Percentiles rank a stretch among this genome's conserved stretches.
phyloP scores from a whole-genome alignment of 352 stramenopile genomes.

The Aphanomyces invadans region DNA sequence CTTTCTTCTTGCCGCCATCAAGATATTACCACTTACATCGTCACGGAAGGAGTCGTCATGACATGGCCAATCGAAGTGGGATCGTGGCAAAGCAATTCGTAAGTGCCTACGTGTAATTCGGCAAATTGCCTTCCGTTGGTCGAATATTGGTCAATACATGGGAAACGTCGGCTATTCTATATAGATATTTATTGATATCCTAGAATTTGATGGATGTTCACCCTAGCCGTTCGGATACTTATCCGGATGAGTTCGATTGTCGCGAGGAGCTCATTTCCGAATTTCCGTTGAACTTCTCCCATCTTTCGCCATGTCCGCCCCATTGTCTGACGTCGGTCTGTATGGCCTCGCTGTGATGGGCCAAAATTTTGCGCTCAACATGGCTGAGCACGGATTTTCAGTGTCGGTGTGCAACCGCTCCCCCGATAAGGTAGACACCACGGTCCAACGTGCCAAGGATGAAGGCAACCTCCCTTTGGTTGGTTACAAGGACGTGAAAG shows the following conservation, averaged over 20 bases:
- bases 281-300: slow-evolving; percentile 12
- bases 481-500: slow-evolving; percentile 87
- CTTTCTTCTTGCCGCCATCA: too few relatives aligned
- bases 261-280: slow-evolving; percentile 23
- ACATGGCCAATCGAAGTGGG: not conserved
- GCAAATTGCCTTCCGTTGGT: not conserved
- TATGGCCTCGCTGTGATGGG: slow-evolving; percentile 93
- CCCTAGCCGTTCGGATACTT: too few relatives aligned
- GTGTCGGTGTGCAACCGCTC: slow-evolving; percentile 97
- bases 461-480: slow-evolving; percentile 94
- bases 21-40: too few relatives aligned
- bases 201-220: too few relatives aligned
- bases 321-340: slow-evolving; percentile 76
- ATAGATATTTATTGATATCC: not conserved
- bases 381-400: slow-evolving; percentile 95
- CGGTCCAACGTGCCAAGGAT: slow-evolving; percentile 89
- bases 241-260: slow-evolving; percentile 15
- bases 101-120: not conserved
- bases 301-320: slow-evolving; percentile 36
- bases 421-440: slow-evolving; percentile 94
- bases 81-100: not conserved
- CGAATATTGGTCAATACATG: not conserved
- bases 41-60: not conserved
- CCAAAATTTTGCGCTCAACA: slow-evolving; percentile 99
- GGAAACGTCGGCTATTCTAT: not conserved